These are phyloP conservation scores for Argentina anserina DNA, from an alignment of 306 rosid species.

Conservation along the genomic window DNA sequence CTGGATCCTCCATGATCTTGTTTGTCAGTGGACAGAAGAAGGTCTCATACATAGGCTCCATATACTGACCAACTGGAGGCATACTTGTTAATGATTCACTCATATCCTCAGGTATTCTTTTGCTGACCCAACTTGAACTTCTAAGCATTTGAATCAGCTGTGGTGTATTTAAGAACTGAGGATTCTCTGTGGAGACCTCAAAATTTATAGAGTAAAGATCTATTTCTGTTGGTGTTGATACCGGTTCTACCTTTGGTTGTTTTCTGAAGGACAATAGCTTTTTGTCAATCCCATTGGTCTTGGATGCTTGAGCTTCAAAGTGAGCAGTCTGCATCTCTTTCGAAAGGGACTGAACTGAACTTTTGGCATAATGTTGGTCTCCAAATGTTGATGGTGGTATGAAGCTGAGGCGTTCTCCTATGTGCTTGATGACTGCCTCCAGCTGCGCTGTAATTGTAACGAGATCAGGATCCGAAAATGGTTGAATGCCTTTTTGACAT, in stretches of 20 bases:
- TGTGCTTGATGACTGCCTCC: slow-evolving; percentile 28
- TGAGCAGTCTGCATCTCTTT: slow-evolving; percentile 36
- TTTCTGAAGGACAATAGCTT: slow-evolving; percentile 7
- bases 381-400: slow-evolving; percentile 32
- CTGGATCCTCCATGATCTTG: slow-evolving; percentile 47
- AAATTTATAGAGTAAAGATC: slow-evolving; percentile 39
- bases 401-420: slow-evolving; percentile 37
- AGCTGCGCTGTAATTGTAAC: slow-evolving; percentile 19
- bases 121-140: slow-evolving; percentile 11
- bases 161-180: slow-evolving; percentile 7
- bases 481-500: slow-evolving; percentile 21
- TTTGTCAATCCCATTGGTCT: neutral
- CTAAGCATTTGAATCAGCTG: neutral
- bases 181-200: slow-evolving; percentile 23
- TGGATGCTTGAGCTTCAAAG: slow-evolving; percentile 8
- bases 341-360: slow-evolving; percentile 32
- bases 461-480: slow-evolving; percentile 14
- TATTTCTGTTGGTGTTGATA: slow-evolving; percentile 15
- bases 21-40: slow-evolving; percentile 51
- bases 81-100: slow-evolving; percentile 5
- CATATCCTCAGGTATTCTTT: slow-evolving; percentile 3
- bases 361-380: slow-evolving; percentile 33
- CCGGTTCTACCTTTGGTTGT: slow-evolving; percentile 17
- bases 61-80: slow-evolving; percentile 19
- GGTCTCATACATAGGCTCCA: slow-evolving; percentile 41